These are phyloP conservation scores for Alternaria arbusti DNA, from an alignment of 2,329 filamentous ascomycete species.

Conservation along the genomic window DNA sequence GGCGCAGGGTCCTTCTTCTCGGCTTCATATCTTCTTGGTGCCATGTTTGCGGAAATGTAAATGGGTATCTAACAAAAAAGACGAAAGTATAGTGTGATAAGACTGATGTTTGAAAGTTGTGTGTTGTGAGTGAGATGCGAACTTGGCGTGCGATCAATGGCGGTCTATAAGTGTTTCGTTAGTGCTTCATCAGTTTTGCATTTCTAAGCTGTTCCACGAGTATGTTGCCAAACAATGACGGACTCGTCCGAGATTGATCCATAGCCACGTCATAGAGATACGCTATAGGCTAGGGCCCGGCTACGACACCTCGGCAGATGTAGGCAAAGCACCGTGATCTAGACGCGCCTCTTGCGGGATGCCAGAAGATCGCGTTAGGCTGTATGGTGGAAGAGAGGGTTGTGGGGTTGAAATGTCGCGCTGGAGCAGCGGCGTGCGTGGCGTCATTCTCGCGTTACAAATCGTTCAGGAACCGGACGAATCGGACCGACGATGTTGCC, in stretches of 20 bases:
- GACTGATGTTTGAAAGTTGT: background rate
- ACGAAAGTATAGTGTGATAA: background rate
- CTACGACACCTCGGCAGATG: conserved; percentile 6
- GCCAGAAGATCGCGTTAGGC: background rate
- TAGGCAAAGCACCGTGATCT: conserved; percentile 6
- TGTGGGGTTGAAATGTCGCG: conserved; percentile 1
- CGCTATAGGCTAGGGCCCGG: background rate
- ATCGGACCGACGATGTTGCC: conserved; percentile 8
- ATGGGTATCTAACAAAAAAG: conserved; percentile 5
- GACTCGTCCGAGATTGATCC: background rate
- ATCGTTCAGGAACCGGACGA: background rate
- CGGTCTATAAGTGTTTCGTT: background rate
- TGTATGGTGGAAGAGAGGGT: background rate
- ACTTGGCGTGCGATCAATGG: background rate
- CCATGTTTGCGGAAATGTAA: conserved; percentile 33
- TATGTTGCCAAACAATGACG: background rate
- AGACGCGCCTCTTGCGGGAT: background rate
- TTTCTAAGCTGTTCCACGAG: conserved; percentile 11
- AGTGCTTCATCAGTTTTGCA: background rate
- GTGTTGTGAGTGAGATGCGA: background rate
- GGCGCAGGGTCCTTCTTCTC: conserved; percentile 49
- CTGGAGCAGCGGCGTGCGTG: background rate
- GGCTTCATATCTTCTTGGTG: conserved; percentile 50
- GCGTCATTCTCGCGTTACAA: background rate
- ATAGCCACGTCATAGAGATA: conserved; percentile 14